A percentile compares a stretch with the other conserved stretches of the same genome.
Conservation (phyloP, 208 protist genomes). For the Wallacemonas collosoma region DNA sequence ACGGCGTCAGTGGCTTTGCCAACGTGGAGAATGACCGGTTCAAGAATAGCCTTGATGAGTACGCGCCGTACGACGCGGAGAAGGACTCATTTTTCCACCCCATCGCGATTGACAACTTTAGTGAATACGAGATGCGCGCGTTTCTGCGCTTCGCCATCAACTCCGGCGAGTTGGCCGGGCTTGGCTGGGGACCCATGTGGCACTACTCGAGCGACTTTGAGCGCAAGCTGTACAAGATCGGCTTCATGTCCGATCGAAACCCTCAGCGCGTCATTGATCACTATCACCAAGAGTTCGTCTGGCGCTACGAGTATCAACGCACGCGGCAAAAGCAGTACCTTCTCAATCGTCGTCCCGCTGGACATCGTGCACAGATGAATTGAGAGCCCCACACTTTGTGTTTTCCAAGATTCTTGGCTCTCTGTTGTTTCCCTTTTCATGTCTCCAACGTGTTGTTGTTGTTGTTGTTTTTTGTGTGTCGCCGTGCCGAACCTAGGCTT, state of each 20-base stretch:
- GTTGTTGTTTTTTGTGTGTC: not conserved
- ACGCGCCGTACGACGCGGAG: conserved; percentile 86
- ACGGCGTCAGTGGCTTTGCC: conserved; percentile 84
- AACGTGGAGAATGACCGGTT: conserved; percentile 81
- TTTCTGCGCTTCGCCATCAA: conserved; percentile 90
- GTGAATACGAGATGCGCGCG: conserved; percentile 89
- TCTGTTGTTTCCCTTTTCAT: too few species aligned
- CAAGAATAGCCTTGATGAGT: conserved; percentile 87
- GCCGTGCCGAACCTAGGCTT: too few species aligned
- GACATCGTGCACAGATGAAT: conserved; percentile 1
- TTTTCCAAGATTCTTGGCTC: not conserved
- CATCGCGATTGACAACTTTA: conserved; percentile 86
- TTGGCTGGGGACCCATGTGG: conserved; percentile 93
- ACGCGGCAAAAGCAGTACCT: conserved; percentile 91
- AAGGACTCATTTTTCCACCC: conserved; percentile 92
- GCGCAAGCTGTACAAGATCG: conserved; percentile 93
- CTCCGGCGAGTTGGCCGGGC: conserved; percentile 87
- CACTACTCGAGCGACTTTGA: conserved; percentile 92
- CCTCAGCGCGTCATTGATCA: conserved; percentile 91
- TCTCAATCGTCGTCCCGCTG: conserved; percentile 39
- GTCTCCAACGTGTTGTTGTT: not conserved
- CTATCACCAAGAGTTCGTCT: conserved; percentile 92
- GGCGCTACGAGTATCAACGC: conserved; percentile 89
- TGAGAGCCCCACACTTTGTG: not conserved
- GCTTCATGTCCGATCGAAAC: conserved; percentile 88